Evolutionary conservation across 345 rosid species (phyloP), one percentile per base, ranked within the genome.

Genomic region (Salix suchowensis): DNA sequence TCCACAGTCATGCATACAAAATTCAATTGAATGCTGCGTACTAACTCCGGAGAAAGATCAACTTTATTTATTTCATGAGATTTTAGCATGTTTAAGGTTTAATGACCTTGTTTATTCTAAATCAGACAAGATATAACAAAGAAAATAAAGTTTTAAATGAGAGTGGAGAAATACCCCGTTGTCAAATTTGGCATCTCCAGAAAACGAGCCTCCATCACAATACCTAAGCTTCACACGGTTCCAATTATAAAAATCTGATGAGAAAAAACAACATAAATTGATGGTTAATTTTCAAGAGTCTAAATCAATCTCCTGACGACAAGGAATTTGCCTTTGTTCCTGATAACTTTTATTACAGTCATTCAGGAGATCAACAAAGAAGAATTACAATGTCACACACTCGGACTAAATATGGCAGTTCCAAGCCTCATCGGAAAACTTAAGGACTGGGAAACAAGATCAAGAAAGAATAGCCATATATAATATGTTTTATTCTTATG

Each of bases 201-300:
- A 88, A 80, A 96, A 96, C 3, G 99, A 96, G 40, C 88, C 99
- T 85, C 99, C 99, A 74, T 96, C 99, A 65, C 99, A 96, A 64
- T 96, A 96, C 79, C 99, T 89, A 40, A 96, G 78, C 85, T 93
- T 93, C 60, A 96, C 98, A 19, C 89, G 92, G 83, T 96, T 96
- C 99, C 99, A 96, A 76, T 96, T 93, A 91, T 96, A 91, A 84
- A 96, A 96, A 80, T 93, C 98, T 93, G 91, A 70, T 76, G 0
- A 34, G 73, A 19, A 23, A 52, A 58, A 15, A 44, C 2, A 36
- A 26, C 7, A 58, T 36, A 32, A 6, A 36, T 39, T 21, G n/a
- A 68, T 58, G 64, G 64, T n/a, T 58, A 58, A 23, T 58, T 58
- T n/a, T 10, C 28, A n/a, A n/a, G 62, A 58, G 10, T 58, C 46